Percentiles rank a stretch among this genome's conserved stretches.
These are phyloP conservation scores for Xylaria sp. DNA, from an alignment of 495 filamentous ascomycete species.

Conservation along the genomic window DNA sequence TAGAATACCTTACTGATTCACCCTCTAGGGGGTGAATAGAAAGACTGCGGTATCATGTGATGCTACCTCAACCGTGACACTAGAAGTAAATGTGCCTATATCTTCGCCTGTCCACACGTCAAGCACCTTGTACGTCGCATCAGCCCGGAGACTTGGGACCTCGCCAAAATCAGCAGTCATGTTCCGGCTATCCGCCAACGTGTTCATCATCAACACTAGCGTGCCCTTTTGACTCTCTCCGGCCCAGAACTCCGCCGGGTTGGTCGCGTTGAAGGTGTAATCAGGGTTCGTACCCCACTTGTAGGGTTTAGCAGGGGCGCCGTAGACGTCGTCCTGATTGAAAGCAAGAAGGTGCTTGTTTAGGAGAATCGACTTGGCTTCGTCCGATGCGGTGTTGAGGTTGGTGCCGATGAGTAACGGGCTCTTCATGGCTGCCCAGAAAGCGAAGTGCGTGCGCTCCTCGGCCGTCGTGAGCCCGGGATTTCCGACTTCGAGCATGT, in stretches of 20 bases:
- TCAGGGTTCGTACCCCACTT: slow-evolving; percentile 70
- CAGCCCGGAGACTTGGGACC: slow-evolving; percentile 55
- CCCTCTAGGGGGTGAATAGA: slow-evolving; percentile 13
- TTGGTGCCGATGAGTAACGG: slow-evolving; percentile 52
- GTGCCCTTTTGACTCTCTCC: slow-evolving; percentile 57
- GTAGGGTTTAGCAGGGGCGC: slow-evolving; percentile 64
- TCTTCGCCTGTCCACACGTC: slow-evolving; percentile 63
- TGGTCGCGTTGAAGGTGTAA: slow-evolving; percentile 64
- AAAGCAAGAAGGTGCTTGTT: slow-evolving; percentile 67
- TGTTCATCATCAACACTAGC: slow-evolving; percentile 63
- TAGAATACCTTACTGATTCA: not conserved
- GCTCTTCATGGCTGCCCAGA: slow-evolving; percentile 42
- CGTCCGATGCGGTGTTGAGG: slow-evolving; percentile 50
- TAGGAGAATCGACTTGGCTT: slow-evolving; percentile 61
- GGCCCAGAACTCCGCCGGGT: slow-evolving; percentile 68
- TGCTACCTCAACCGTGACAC: slow-evolving; percentile 46
- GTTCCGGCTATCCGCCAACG: slow-evolving; percentile 42
- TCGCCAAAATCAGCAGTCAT: slow-evolving; percentile 59
- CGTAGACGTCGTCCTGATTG: slow-evolving; percentile 64
- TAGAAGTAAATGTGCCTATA: slow-evolving; percentile 51
- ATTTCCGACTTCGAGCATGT: slow-evolving; percentile 77
- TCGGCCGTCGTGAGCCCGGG: slow-evolving; percentile 58
- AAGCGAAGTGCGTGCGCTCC: slow-evolving; percentile 51
- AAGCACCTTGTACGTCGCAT: slow-evolving; percentile 53
- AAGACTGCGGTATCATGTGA: slow-evolving; percentile 60